Percentiles rank a stretch among this genome's conserved stretches.
phyloP scores from a whole-genome alignment of 148 eudicot genomes.

The Pouteria glomerata region DNA sequence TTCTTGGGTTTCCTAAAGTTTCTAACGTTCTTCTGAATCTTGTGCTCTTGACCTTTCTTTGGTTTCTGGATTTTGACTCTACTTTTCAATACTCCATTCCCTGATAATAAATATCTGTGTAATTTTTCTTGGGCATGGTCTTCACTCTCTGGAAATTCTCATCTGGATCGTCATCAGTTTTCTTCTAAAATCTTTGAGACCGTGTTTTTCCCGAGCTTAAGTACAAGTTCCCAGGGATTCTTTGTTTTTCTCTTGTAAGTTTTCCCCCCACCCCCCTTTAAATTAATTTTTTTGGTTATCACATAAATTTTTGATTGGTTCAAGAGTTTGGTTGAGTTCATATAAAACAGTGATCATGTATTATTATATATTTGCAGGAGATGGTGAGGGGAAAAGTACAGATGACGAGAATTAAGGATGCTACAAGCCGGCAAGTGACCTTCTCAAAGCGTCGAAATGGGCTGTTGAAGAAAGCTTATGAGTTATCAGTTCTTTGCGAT shows the following conservation, averaged over 20 bases:
- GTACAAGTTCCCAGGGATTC: background rate
- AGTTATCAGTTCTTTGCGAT: too few relatives aligned
- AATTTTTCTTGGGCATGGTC: too few relatives aligned
- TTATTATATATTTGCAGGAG: background rate
- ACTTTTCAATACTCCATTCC: background rate
- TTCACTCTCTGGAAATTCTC: background rate
- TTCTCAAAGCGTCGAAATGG: constrained; percentile 28
- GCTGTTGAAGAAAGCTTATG: too few relatives aligned
- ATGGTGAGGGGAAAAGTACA: constrained; percentile 26
- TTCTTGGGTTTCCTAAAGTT: too few relatives aligned
- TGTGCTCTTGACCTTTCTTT: too few relatives aligned
- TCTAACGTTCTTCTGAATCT: too few relatives aligned
- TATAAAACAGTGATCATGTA: too few relatives aligned
- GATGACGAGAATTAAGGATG: constrained; percentile 22
- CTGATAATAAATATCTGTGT: too few relatives aligned
- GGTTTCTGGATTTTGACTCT: background rate
- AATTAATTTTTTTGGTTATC: background rate
- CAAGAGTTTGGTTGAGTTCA: too few relatives aligned
- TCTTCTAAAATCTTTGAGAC: background rate
- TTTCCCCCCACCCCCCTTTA: too few relatives aligned
- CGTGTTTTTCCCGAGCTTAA: background rate
- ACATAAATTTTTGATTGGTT: too few relatives aligned
- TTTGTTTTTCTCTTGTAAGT: background rate
- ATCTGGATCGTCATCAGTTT: background rate
- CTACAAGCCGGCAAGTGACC: constrained; percentile 24